Base-by-base conservation (phyloP, 202 grass and related monocot genomes). In the Digitaria exilis region DNA sequence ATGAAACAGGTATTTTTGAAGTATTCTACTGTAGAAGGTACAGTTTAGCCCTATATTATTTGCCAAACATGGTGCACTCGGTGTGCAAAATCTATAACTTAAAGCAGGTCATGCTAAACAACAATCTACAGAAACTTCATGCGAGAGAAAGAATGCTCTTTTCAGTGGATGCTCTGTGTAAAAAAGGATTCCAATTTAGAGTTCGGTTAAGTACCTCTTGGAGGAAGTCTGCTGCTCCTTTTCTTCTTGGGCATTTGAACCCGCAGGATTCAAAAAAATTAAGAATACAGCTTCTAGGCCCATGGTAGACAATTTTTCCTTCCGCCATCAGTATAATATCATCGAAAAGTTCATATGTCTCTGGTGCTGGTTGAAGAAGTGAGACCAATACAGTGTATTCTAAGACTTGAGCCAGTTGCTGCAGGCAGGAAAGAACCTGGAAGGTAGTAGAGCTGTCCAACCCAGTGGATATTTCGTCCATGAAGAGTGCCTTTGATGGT, bases 391-490 rank as follows among this genome's bases (percentile, higher is more conserved):
- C 74, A n/a, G 92, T 94, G 22, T 71, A 94, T 42, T 94, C 78
- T 45, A 71, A 74, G 22, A 97, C 87, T 42, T 94, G 91, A 48
- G 88, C 88, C 49, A 97, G 76, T 42, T 97, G 90, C 73, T 87
- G 92, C 39, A 97, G 94, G 65, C 88, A 97, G 49, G 94, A 84
- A 77, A 97, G 45, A 78, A 94, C 83, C 68, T 92, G 94, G 65
- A 89, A 91, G 26, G 94, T 97, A 19, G 95, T 97, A 34, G 92
- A 88, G 73, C 92, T 94, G 19, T 97, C 95, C 67, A 97, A 81
- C 56, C 95, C 90, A 17, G 92, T 97, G 65, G 92, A 97, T 84
- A 97, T 94, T 78, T 94, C 94, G 80, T 97, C 91, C 94, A 97
- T 94, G 39, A 97, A 86, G 54, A 97, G 77, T 34, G 82, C 90